Evolutionary conservation across 495 filamentous ascomycete species (phyloP).

Genomic region (Tuber magnatum): DNA sequence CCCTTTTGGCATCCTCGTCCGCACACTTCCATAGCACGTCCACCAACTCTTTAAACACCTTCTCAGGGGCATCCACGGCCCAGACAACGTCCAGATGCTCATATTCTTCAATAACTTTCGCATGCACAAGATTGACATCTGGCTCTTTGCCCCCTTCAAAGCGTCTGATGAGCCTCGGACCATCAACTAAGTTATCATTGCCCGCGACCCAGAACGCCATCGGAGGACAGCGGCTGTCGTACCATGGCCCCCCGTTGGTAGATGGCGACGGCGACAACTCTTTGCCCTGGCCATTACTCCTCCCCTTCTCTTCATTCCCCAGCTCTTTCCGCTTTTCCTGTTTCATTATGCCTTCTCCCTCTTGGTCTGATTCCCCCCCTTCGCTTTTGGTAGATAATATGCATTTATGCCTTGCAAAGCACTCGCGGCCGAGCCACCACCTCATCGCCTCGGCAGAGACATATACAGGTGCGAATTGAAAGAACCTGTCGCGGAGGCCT

Average conservation of each 20-base stretch:
- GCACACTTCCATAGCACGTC: conserved; percentile 77
- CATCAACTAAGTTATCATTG: conserved; percentile 77
- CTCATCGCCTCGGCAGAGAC: conserved; percentile 85
- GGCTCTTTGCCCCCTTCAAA: conserved; percentile 77
- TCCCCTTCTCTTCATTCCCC: conserved; percentile 32
- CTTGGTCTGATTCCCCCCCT: conserved; percentile 56
- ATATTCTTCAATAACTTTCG: conserved; percentile 78
- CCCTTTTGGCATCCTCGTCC: conserved; percentile 43
- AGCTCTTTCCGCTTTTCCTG: conserved; percentile 33
- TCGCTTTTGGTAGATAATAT: conserved; percentile 56
- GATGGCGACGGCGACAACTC: conserved; percentile 10
- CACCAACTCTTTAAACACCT: conserved; percentile 72
- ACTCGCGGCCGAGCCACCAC: conserved; percentile 90
- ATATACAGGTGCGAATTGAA: conserved; percentile 86
- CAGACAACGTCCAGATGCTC: conserved; percentile 95
- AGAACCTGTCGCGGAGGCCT: conserved; percentile 71
- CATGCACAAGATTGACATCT: conserved; percentile 69
- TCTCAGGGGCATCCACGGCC: conserved; percentile 82
- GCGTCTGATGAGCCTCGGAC: conserved; percentile 60
- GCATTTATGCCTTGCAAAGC: conserved; percentile 86
- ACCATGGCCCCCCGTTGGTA: conserved; percentile 57
- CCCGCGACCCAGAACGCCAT: conserved; percentile 87
- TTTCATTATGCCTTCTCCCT: conserved; percentile 48
- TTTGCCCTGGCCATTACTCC: neutral
- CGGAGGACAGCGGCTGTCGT: conserved; percentile 67